A percentile compares a stretch with the other conserved stretches of the same genome.
Evolutionary conservation across 495 filamentous ascomycete species (phyloP).

Genomic region (Penicillium macrosclerotiorum): DNA sequence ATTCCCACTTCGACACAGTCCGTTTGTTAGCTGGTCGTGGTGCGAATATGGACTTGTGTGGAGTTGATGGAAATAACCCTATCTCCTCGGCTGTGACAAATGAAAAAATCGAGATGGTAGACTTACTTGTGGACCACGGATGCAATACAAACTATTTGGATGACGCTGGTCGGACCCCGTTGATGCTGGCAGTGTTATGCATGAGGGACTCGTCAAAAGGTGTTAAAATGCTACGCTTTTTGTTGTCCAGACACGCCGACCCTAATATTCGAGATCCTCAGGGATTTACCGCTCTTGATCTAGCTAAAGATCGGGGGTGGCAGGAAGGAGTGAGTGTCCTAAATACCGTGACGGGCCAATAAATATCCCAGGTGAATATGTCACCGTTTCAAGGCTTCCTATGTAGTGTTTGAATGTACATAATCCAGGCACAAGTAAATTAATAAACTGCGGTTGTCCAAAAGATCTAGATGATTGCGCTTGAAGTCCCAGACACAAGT

Average conservation of each 20-base stretch:
- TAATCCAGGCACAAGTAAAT: too few species aligned
- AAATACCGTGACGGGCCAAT: too few species aligned
- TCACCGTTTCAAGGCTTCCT: too few species aligned
- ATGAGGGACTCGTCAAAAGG: too few species aligned
- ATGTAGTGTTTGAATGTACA: too few species aligned
- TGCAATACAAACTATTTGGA: conserved; percentile 20
- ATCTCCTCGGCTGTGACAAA: conserved; percentile 43
- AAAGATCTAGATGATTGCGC: too few species aligned
- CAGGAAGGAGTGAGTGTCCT: neutral
- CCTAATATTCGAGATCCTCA: neutral
- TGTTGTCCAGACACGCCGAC: conserved; percentile 11
- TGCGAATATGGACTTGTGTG: conserved; percentile 8
- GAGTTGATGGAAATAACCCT: conserved; percentile 28
- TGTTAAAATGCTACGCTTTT: too few species aligned
- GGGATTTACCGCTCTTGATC: neutral
- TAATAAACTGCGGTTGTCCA: too few species aligned
- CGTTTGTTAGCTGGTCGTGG: conserved; percentile 15
- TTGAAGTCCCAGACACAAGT: too few species aligned
- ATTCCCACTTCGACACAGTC: conserved; percentile 8
- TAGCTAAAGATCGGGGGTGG: too few species aligned
- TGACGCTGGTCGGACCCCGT: conserved; percentile 17
- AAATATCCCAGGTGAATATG: too few species aligned
- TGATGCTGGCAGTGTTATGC: conserved; percentile 17
- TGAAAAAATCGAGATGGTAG: conserved; percentile 14
- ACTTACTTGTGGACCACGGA: conserved; percentile 22